Evolutionary conservation across 1,139 yeast genomes (phyloP).

Genomic region (Suhomyces terraborum): DNA sequence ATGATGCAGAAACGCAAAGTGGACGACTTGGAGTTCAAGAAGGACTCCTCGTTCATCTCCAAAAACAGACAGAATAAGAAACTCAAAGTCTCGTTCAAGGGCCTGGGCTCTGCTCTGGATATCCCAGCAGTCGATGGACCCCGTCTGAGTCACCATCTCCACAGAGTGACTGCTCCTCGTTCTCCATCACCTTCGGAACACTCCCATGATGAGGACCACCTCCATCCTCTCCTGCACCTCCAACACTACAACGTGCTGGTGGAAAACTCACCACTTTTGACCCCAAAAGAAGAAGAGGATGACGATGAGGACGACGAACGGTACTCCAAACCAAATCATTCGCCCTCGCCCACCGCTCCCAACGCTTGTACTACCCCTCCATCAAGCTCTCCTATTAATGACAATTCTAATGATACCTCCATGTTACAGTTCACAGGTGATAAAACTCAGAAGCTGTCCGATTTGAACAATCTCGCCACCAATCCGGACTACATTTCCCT

Average conservation of each 20-base stretch:
- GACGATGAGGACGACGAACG: constrained; percentile 26
- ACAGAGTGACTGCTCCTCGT: constrained; percentile 17
- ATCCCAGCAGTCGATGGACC: constrained; percentile 7
- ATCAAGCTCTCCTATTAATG: constrained; percentile 12
- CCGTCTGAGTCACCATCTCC: constrained; percentile 15
- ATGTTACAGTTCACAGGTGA: neutral
- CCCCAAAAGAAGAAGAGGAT: constrained; percentile 49
- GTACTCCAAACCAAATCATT: constrained; percentile 9
- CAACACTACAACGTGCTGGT: constrained; percentile 19
- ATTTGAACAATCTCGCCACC: constrained; percentile 21
- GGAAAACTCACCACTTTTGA: constrained; percentile 40
- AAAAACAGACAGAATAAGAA: constrained; percentile 14
- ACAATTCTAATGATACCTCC: constrained; percentile 5
- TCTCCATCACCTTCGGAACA: constrained; percentile 31
- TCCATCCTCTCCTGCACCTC: constrained; percentile 19
- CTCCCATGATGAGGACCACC: constrained; percentile 16
- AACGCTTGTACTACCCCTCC: constrained; percentile 14
- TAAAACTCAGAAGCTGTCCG: neutral
- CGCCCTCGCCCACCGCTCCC: constrained; percentile 12
- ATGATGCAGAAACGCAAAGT: constrained; percentile 33
- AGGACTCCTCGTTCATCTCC: constrained; percentile 12
- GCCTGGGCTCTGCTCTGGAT: constrained; percentile 6
- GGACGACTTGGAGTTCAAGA: constrained; percentile 29
- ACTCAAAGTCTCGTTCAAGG: constrained; percentile 17
- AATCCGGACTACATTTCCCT: constrained; percentile 46